Base-by-base conservation (phyloP, 2,329 filamentous ascomycete genomes). In the Apiospora rasikravindrae region DNA sequence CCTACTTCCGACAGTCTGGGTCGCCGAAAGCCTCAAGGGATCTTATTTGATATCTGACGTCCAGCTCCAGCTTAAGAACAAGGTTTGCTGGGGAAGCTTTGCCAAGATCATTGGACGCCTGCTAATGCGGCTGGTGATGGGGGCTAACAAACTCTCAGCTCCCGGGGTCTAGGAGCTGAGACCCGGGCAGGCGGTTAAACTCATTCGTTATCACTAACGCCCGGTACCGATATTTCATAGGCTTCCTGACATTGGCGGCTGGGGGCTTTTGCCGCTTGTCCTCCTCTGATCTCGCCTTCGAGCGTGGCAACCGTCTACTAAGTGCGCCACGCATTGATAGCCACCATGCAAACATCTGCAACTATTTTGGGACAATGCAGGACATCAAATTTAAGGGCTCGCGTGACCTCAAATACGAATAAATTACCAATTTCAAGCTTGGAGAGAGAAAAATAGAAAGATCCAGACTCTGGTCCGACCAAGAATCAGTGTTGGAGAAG, bases 121-220 rank as follows among this genome's bases (percentile, higher is more conserved):
- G 19, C 57, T 40, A 40, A 64, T 64, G 57, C 57, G 57, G 57
- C 33, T 64, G 57, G 33, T 22, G 29, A 64, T 64, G 19, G 57
- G 22, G 57, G 53, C 53, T 37, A 61, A 29, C 19, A 33, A 61
- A 61, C 53, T 22, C 53, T 61, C 53, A 61, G 53, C 53, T 61
- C 7, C 29, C 29, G 53, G 53, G 53, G 29, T 61, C 53, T 37
- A 22, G 53, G 29, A 16, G 53, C 53, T 61, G 53, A n/a, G 53
- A 22, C 26, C 29, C 29, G 53, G 33, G 29, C 8, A 61, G 53
- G 26, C 53, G 53, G 53, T 61, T 61, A 4, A 61, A 37, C 29
- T 37, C 29, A 37, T 61, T 61, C 16, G 51, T 24, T 33, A 33
- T 19, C 19, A 4, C 26, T 57, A 29, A 57, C 14, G 26, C 26